Conservation (phyloP, 805 yeast species). For the Pichia nanzhaoensis region DNA sequence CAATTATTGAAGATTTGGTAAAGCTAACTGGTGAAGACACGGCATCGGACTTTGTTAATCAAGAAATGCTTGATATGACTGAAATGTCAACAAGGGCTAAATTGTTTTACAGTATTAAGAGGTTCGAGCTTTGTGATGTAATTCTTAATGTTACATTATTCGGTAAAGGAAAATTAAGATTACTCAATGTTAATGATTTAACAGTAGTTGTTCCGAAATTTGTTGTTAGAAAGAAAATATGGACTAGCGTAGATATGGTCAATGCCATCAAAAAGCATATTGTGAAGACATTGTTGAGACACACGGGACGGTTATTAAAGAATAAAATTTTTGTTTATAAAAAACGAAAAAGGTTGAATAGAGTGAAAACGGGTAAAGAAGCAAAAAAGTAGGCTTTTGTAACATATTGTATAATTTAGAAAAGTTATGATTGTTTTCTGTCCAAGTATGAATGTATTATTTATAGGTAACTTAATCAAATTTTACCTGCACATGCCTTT, state of each 20-base stretch:
- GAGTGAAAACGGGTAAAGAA: neutral
- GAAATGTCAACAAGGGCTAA: slow-evolving; percentile 75
- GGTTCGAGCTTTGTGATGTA: slow-evolving; percentile 45
- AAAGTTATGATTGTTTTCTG: too few species aligned
- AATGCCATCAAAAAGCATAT: slow-evolving; percentile 55
- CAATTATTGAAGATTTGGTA: slow-evolving; percentile 1
- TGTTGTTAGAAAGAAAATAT: slow-evolving; percentile 51
- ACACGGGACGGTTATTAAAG: slow-evolving; percentile 72
- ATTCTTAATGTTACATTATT: slow-evolving; percentile 65
- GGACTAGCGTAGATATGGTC: slow-evolving; percentile 67
- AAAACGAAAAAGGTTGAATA: slow-evolving; percentile 12
- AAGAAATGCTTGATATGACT: neutral
- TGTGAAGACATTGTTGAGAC: slow-evolving; percentile 50
- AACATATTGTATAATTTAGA: too few species aligned
- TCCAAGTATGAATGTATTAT: too few species aligned
- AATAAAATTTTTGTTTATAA: slow-evolving; percentile 46
- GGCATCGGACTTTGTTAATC: neutral
- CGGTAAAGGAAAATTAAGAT: slow-evolving; percentile 61
- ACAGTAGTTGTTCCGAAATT: slow-evolving; percentile 58
- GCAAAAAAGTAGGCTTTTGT: too few species aligned
- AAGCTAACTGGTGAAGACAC: neutral
- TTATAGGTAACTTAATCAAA: slow-evolving; percentile 16
- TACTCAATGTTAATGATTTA: slow-evolving; percentile 74
- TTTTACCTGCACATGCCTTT: slow-evolving; percentile 30
- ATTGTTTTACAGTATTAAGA: slow-evolving; percentile 59